These are phyloP conservation scores for Phytophthora fragariaefolia DNA, from an alignment of 352 stramenopile genomes.

Conservation along the genomic window DNA sequence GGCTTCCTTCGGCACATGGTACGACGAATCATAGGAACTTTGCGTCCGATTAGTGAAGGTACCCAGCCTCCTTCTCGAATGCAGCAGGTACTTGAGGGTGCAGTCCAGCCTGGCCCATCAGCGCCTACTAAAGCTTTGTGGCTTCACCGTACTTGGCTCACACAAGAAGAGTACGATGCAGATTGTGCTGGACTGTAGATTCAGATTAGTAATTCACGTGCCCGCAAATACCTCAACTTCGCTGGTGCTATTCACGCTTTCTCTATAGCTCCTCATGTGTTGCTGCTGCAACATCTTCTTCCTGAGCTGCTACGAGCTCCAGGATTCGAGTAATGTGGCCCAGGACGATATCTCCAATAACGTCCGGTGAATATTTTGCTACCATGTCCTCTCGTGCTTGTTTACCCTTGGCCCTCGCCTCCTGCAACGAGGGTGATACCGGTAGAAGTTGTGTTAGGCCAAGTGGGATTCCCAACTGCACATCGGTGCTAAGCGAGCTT, in stretches of 20 bases:
- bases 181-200: constrained; percentile 35
- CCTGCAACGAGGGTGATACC: constrained; percentile 32
- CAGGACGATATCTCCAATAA: constrained; percentile 78
- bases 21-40: constrained; percentile 82
- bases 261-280: constrained; percentile 67
- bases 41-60: constrained; percentile 82
- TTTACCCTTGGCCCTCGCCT: constrained; percentile 71
- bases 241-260: background rate
- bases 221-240: background rate
- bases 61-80: constrained; percentile 58
- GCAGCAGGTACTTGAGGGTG: constrained; percentile 70
- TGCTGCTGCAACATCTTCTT: constrained; percentile 20
- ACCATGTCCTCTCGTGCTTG: constrained; percentile 85
- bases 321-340: constrained; percentile 72
- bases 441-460: too few species aligned
- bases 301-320: constrained; percentile 36
- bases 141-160: constrained; percentile 87
- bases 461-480: too few species aligned
- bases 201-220: background rate
- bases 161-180: constrained; percentile 71
- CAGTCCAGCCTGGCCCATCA: constrained; percentile 65
- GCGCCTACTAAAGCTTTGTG: constrained; percentile 81
- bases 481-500: background rate
- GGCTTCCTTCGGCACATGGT: constrained; percentile 91
- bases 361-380: constrained; percentile 75